A percentile compares a stretch with the other conserved stretches of the same genome.
These are phyloP conservation scores for Hericium erinaceus DNA, from an alignment of 768 basidiomycete species.

Conservation along the genomic window DNA sequence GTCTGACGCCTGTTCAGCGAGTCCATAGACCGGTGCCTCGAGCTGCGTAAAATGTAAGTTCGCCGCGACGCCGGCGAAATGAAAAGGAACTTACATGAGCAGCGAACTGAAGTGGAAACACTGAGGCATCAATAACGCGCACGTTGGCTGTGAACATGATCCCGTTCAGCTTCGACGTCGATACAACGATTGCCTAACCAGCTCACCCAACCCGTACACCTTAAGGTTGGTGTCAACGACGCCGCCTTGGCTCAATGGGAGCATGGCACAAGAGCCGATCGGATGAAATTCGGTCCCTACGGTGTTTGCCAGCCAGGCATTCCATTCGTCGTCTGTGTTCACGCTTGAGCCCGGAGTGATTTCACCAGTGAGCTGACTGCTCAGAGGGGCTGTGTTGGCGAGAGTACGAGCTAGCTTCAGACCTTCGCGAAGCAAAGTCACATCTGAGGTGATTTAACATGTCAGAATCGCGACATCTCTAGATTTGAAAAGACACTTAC, in stretches of 20 bases:
- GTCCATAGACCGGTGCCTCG: conserved; percentile 4
- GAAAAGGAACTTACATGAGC: conserved; percentile 28
- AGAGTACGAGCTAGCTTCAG: conserved; percentile 53
- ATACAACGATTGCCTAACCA: background rate
- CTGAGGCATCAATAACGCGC: conserved; percentile 47
- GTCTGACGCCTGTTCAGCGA: conserved; percentile 28
- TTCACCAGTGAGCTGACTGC: conserved; percentile 35
- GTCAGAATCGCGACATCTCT: too few relatives aligned
- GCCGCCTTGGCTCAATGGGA: conserved; percentile 42
- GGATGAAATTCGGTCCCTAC: conserved; percentile 56
- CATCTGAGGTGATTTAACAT: conserved; percentile 22
- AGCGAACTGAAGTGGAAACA: conserved; percentile 45
- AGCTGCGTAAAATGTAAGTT: background rate
- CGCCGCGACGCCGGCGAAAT: background rate
- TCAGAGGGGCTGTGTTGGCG: conserved; percentile 43
- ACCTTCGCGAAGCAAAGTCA: conserved; percentile 44
- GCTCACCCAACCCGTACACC: conserved; percentile 41
- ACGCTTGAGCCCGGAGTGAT: conserved; percentile 40
- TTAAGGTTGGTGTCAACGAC: conserved; percentile 48
- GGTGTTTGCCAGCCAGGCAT: conserved; percentile 36
- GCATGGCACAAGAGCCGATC: conserved; percentile 46
- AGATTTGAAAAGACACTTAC: conserved; percentile 17
- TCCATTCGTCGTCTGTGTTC: conserved; percentile 45
- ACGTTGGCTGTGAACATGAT: conserved; percentile 30
- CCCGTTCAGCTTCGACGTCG: background rate